A percentile compares a stretch with the other conserved stretches of the same genome.
These are phyloP conservation scores for Huntiella savannae DNA, from an alignment of 2,329 filamentous ascomycete species.

Conservation along the genomic window DNA sequence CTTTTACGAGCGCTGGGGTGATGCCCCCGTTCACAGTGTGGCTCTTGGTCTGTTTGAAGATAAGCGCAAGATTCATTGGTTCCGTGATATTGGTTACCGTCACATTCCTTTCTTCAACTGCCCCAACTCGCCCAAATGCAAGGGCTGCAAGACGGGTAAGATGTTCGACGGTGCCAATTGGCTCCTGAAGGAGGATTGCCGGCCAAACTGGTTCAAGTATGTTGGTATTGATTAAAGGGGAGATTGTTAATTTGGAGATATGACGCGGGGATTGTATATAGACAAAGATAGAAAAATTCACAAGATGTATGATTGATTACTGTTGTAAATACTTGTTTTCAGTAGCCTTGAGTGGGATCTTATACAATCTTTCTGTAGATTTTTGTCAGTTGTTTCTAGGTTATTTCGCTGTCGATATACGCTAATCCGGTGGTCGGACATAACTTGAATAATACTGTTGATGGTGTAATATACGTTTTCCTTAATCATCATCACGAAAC, in stretches of 20 bases:
- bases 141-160: constrained; percentile 65
- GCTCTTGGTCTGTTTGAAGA: constrained; percentile 86
- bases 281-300: not conserved
- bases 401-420: no score
- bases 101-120: constrained; percentile 99
- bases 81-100: constrained; percentile 97
- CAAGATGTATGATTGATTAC: not conserved
- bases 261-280: not conserved
- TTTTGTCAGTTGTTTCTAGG: no score
- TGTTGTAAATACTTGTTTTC: not conserved
- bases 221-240: constrained; percentile 50
- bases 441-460: no score
- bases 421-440: no score
- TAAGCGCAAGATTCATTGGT: constrained; percentile 83
- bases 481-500: constrained; percentile 11
- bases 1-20: constrained; percentile 97
- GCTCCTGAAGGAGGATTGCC: constrained; percentile 78
- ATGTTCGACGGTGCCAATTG: constrained; percentile 78
- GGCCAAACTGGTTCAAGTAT: constrained; percentile 94
- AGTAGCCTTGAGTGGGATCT: no score
- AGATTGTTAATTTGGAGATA: not conserved
- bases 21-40: constrained; percentile 91
- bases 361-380: no score
- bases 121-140: constrained; percentile 87
- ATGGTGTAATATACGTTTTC: not conserved